A percentile compares a stretch with the other conserved stretches of the same genome.
These are phyloP conservation scores for Citrus reticulata DNA, from an alignment of 345 rosid species.

Conservation along the genomic window DNA sequence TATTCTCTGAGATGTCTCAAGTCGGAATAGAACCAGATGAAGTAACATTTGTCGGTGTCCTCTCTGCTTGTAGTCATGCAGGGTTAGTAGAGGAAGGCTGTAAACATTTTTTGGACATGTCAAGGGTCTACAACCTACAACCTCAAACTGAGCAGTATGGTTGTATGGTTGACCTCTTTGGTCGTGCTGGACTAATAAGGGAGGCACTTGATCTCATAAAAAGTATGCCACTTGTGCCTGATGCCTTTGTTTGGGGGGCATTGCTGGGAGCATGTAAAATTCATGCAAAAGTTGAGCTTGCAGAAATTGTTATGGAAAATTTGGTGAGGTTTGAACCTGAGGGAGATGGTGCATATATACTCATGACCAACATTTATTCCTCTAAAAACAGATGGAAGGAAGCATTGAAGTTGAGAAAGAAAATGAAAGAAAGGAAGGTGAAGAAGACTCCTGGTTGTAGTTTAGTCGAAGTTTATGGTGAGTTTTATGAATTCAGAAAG, in stretches of 20 bases:
- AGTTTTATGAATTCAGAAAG: slow-evolving; percentile 44
- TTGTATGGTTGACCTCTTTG: slow-evolving; percentile 59
- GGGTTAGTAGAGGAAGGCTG: slow-evolving; percentile 46
- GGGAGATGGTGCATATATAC: slow-evolving; percentile 41
- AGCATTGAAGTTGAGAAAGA: slow-evolving; percentile 40
- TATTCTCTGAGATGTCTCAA: slow-evolving; percentile 43
- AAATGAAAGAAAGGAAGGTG: slow-evolving; percentile 39
- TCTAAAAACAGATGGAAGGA: slow-evolving; percentile 50
- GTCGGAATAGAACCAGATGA: slow-evolving; percentile 37
- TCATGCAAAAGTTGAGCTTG: slow-evolving; percentile 44
- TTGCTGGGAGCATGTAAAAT: slow-evolving; percentile 48
- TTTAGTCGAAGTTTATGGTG: slow-evolving; percentile 44
- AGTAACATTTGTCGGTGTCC: slow-evolving; percentile 52
- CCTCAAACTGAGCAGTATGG: slow-evolving; percentile 55
- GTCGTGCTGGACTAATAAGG: slow-evolving; percentile 44
- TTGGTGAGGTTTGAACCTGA: slow-evolving; percentile 36
- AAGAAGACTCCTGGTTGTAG: slow-evolving; percentile 59
- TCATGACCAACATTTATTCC: slow-evolving; percentile 55
- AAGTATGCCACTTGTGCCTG: slow-evolving; percentile 45
- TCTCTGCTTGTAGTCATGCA: slow-evolving; percentile 51
- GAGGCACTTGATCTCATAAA: slow-evolving; percentile 39
- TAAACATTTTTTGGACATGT: slow-evolving; percentile 46
- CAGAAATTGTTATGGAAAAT: slow-evolving; percentile 33
- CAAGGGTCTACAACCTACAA: slow-evolving; percentile 33
- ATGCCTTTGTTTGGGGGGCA: slow-evolving; percentile 54